These are phyloP conservation scores for Mycena citricolor DNA, from an alignment of 1,284 basidiomycete genomes.

Conservation along the genomic window DNA sequence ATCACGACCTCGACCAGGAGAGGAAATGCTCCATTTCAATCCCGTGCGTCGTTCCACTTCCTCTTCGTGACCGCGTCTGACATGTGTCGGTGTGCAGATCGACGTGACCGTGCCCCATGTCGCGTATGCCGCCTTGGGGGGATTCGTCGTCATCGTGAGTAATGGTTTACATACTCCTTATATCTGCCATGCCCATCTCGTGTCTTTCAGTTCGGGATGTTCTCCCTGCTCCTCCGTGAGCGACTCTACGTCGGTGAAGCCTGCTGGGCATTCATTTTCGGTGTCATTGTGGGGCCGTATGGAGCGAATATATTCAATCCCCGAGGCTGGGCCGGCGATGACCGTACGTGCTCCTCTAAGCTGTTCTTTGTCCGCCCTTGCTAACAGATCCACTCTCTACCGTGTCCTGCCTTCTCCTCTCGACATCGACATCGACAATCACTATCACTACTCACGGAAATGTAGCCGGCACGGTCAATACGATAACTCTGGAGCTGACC, in stretches of 20 bases:
- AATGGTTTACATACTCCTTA: neutral
- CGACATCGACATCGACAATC: no score
- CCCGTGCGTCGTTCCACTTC: slow-evolving; percentile 14
- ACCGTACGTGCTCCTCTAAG: slow-evolving; percentile 49
- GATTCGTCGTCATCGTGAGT: slow-evolving; percentile 76
- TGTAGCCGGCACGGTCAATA: slow-evolving; percentile 40
- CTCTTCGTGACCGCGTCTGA: neutral
- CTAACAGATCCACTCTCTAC: no score
- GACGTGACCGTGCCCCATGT: slow-evolving; percentile 70
- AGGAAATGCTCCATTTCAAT: slow-evolving; percentile 13
- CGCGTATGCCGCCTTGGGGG: slow-evolving; percentile 82
- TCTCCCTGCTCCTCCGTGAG: slow-evolving; percentile 91
- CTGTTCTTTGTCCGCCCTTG: no score
- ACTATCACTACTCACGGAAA: neutral
- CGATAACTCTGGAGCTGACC: slow-evolving; percentile 87
- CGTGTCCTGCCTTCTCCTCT: no score
- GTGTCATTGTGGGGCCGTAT: slow-evolving; percentile 91
- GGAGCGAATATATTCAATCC: slow-evolving; percentile 87
- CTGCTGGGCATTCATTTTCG: slow-evolving; percentile 92
- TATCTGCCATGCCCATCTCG: slow-evolving; percentile 73
- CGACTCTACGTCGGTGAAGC: slow-evolving; percentile 95
- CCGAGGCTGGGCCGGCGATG: slow-evolving; percentile 70
- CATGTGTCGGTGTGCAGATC: slow-evolving; percentile 44
- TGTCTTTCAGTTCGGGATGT: slow-evolving; percentile 94
- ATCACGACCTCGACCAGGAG: no score